Percentiles rank a stretch among this genome's conserved stretches.
phyloP scores from a whole-genome alignment of 192 early-diverging fungal species.

The Dispira simplex region DNA sequence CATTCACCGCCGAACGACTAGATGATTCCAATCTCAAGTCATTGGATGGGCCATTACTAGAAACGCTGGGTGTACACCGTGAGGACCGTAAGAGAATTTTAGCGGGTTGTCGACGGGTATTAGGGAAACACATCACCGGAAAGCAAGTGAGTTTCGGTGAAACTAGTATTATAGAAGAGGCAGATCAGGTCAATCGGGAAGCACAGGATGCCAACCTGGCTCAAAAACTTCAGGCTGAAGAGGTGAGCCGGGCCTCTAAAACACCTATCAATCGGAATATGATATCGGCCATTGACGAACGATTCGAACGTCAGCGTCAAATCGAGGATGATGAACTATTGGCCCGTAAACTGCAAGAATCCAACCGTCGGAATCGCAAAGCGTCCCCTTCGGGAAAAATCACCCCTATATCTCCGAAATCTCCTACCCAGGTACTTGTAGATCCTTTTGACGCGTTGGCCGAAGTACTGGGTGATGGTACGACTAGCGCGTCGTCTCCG shows the following conservation, averaged over 20 bases:
- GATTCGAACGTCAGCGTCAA: constrained; percentile 32
- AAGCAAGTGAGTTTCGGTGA: constrained; percentile 26
- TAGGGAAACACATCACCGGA: constrained; percentile 19
- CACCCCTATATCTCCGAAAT: background rate
- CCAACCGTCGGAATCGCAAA: constrained; percentile 23
- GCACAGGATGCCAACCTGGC: constrained; percentile 14
- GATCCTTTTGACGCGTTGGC: constrained; percentile 11
- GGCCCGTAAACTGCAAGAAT: constrained; percentile 69
- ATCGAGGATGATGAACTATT: constrained; percentile 64
- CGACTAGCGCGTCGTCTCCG: background rate
- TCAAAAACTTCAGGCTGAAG: constrained; percentile 20
- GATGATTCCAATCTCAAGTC: constrained; percentile 65
- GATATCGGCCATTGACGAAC: constrained; percentile 27
- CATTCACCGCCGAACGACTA: constrained; percentile 76
- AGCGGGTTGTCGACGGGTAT: constrained; percentile 30
- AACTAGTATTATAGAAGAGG: constrained; percentile 18
- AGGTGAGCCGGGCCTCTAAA: constrained; percentile 15
- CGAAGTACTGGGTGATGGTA: background rate
- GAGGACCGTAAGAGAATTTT: constrained; percentile 69
- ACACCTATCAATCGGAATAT: constrained; percentile 20
- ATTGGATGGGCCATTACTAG: constrained; percentile 56
- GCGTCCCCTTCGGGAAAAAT: background rate
- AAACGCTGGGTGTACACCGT: constrained; percentile 67
- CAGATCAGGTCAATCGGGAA: constrained; percentile 15
- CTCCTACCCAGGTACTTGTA: constrained; percentile 15